Conservation (phyloP, 1,284 basidiomycete species). For the Pyrrhoderma noxium region DNA sequence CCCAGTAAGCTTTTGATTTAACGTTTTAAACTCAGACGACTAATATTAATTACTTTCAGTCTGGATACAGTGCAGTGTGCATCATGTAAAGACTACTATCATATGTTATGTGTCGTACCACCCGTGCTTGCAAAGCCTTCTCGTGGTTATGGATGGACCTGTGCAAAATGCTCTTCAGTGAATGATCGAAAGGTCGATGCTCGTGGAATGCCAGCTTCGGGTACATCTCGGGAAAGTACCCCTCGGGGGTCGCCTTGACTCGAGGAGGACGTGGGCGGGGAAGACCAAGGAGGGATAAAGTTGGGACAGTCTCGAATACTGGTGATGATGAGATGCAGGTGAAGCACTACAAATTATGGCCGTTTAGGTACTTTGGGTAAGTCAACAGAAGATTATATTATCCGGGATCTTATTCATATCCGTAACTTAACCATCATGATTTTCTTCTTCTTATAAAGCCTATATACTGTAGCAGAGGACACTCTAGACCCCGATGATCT, state of each 20-base stretch:
- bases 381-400: conserved; percentile 24
- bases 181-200: conserved; percentile 82
- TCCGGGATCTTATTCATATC: no score
- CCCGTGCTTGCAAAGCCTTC: conserved; percentile 94
- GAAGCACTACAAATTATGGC: conserved; percentile 89
- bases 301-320: conserved; percentile 43
- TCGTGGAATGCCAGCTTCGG: background rate
- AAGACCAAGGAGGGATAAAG: conserved; percentile 60
- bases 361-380: conserved; percentile 94
- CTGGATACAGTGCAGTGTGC: conserved; percentile 91
- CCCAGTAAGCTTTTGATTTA: conserved; percentile 51
- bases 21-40: background rate
- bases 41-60: conserved; percentile 34
- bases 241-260: conserved; percentile 1
- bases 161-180: conserved; percentile 82
- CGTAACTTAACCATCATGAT: no score
- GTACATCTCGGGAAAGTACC: conserved; percentile 5
- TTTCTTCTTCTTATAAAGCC: conserved; percentile 34
- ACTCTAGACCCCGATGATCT: conserved; percentile 92
- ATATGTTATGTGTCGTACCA: conserved; percentile 91
- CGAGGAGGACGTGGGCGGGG: conserved; percentile 49
- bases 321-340: conserved; percentile 71
- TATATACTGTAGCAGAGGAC: conserved; percentile 87
- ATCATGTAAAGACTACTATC: conserved; percentile 89
- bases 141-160: conserved; percentile 97